These are phyloP conservation scores for Venustampulla echinocandica DNA, from an alignment of 495 filamentous ascomycete species.

Conservation along the genomic window DNA sequence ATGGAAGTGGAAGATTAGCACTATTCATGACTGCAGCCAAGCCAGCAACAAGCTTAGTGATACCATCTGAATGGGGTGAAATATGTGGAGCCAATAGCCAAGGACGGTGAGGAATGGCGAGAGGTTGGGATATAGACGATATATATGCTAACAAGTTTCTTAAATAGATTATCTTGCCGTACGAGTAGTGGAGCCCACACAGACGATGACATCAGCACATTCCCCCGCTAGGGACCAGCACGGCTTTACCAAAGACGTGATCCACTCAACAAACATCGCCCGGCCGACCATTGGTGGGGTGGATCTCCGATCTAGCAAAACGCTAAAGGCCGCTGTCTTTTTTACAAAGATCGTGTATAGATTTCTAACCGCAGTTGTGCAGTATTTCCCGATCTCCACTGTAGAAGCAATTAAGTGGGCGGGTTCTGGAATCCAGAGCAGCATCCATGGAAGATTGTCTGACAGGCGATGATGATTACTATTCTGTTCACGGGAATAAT, in stretches of 20 bases:
- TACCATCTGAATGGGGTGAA: too few relatives aligned
- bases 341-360: conserved; percentile 46
- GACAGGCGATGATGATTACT: conserved; percentile 32
- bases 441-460: conserved; percentile 26
- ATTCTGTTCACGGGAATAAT: conserved; percentile 51
- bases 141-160: too few relatives aligned
- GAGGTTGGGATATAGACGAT: too few relatives aligned
- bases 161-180: too few relatives aligned
- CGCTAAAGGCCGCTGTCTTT: conserved; percentile 39
- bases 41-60: too few relatives aligned
- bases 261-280: conserved; percentile 12
- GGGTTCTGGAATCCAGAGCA: conserved; percentile 40
- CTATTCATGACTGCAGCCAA: too few relatives aligned
- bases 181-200: too few relatives aligned
- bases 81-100: too few relatives aligned
- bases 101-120: too few relatives aligned
- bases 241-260: conserved; percentile 35
- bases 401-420: conserved; percentile 50
- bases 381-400: conserved; percentile 35
- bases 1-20: too few relatives aligned
- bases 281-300: conserved; percentile 27
- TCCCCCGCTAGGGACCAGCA: conserved; percentile 42
- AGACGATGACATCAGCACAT: conserved; percentile 37
- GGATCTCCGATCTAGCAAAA: conserved; percentile 38
- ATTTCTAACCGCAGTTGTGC: conserved; percentile 36